Conservation (phyloP, 805 yeast genomes). For the Kodamaea hsintzibuensis region DNA sequence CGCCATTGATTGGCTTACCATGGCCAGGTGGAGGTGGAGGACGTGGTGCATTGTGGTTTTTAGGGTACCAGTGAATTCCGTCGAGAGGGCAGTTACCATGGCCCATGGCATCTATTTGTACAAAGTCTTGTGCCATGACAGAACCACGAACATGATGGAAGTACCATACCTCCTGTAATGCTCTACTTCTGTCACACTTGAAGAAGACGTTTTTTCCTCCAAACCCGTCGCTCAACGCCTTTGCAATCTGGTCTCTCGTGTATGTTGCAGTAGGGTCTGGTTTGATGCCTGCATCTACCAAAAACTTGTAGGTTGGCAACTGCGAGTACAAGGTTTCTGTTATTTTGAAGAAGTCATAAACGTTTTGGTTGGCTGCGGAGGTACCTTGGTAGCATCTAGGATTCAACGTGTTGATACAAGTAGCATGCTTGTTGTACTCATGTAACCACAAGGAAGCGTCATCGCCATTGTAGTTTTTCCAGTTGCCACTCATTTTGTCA, state of each 20-base stretch:
- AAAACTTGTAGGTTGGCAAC: slow-evolving; percentile 67
- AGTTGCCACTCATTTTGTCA: slow-evolving; percentile 54
- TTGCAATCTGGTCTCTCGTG: slow-evolving; percentile 53
- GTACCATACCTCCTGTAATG: slow-evolving; percentile 29
- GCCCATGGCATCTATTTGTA: slow-evolving; percentile 52
- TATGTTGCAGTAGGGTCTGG: slow-evolving; percentile 64
- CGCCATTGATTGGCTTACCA: slow-evolving; percentile 12
- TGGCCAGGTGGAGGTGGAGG: slow-evolving; percentile 7
- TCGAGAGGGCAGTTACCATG: slow-evolving; percentile 59
- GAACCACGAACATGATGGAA: slow-evolving; percentile 27
- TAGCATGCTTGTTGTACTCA: slow-evolving; percentile 93
- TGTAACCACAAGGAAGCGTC: slow-evolving; percentile 82
- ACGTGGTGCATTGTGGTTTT: slow-evolving; percentile 32
- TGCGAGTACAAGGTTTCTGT: slow-evolving; percentile 57
- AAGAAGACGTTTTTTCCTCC: slow-evolving; percentile 58
- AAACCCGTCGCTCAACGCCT: slow-evolving; percentile 51
- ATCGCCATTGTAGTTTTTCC: slow-evolving; percentile 74
- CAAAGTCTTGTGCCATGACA: slow-evolving; percentile 14
- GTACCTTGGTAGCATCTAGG: slow-evolving; percentile 62
- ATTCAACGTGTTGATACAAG: slow-evolving; percentile 80
- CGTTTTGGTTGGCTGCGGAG: slow-evolving; percentile 40
- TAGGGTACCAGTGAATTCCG: slow-evolving; percentile 76
- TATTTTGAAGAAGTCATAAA: slow-evolving; percentile 68
- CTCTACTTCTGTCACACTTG: slow-evolving; percentile 55
- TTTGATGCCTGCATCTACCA: slow-evolving; percentile 65